These are phyloP conservation scores for Sequoia sempervirens DNA, from an alignment of 75 land plant genomes.

Conservation along the genomic window DNA sequence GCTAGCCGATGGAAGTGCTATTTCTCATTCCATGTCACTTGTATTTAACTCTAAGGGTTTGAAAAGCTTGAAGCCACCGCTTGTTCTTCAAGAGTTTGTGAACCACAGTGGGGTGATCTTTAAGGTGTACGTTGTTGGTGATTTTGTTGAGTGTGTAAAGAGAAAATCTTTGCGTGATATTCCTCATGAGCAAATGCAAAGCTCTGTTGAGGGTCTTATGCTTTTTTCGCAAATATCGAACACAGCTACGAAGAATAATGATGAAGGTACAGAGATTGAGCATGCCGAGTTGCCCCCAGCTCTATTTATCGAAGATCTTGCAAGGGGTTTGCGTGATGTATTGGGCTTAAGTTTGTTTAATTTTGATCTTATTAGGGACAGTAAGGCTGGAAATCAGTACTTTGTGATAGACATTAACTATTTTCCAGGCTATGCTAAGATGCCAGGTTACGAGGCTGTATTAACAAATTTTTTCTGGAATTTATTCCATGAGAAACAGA, in stretches of 20 bases:
- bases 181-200: slow-evolving; percentile 30
- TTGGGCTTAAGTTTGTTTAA: slow-evolving; percentile 50
- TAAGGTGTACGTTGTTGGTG: slow-evolving; percentile 59
- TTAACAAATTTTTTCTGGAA: slow-evolving; percentile 50
- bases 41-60: slow-evolving; percentile 34
- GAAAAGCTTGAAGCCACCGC: slow-evolving; percentile 32
- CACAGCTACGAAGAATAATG: slow-evolving; percentile 17
- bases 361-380: slow-evolving; percentile 56
- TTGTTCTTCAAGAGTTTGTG: slow-evolving; percentile 52
- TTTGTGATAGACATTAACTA: slow-evolving; percentile 67
- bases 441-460: slow-evolving; percentile 45
- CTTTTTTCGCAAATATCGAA: slow-evolving; percentile 60
- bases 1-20: slow-evolving; percentile 48
- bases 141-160: slow-evolving; percentile 40
- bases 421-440: slow-evolving; percentile 71
- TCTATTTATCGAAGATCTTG: slow-evolving; percentile 33
- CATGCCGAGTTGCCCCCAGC: slow-evolving; percentile 43
- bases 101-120: slow-evolving; percentile 59
- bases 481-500: not conserved
- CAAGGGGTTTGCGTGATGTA: slow-evolving; percentile 35
- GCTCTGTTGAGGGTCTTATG: slow-evolving; percentile 20
- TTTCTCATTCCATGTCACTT: slow-evolving; percentile 50
- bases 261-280: slow-evolving; percentile 11
- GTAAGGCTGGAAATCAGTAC: slow-evolving; percentile 22
- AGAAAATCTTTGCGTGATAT: slow-evolving; percentile 51